Evolutionary conservation across 305 asterid genomes (phyloP).

Genomic region (Ilex paraguariensis): DNA sequence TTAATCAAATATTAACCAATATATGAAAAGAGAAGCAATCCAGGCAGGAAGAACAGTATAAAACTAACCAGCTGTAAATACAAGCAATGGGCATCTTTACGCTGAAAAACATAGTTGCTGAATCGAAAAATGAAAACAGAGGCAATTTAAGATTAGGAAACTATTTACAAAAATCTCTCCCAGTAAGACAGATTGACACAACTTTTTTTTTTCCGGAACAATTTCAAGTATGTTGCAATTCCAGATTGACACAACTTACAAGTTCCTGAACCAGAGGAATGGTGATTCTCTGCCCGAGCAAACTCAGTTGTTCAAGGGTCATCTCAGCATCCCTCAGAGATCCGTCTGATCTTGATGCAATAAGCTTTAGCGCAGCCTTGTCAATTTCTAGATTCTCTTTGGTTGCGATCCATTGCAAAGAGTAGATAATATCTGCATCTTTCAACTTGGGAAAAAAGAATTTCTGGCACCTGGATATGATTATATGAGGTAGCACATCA

Average conservation of each 20-base stretch:
- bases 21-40: too few species aligned
- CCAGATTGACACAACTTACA: constrained; percentile 36
- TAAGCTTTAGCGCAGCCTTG: constrained; percentile 91
- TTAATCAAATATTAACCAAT: too few species aligned
- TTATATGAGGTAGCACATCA: constrained; percentile 83
- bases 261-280: constrained; percentile 92
- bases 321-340: constrained; percentile 97
- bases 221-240: too few species aligned
- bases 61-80: too few species aligned
- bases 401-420: constrained; percentile 85
- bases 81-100: too few species aligned
- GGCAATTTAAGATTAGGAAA: too few species aligned
- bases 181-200: too few species aligned
- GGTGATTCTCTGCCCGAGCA: constrained; percentile 87
- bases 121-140: too few species aligned
- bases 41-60: too few species aligned
- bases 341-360: constrained; percentile 94
- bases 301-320: constrained; percentile 95
- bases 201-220: too few species aligned
- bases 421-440: constrained; percentile 86
- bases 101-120: too few species aligned
- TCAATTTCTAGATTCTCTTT: constrained; percentile 85
- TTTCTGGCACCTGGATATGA: constrained; percentile 95
- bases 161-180: too few species aligned
- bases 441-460: constrained; percentile 94